phyloP scores from a whole-genome alignment of 2,329 filamentous ascomycete genomes.

The Chaetomiaceae sp. region DNA sequence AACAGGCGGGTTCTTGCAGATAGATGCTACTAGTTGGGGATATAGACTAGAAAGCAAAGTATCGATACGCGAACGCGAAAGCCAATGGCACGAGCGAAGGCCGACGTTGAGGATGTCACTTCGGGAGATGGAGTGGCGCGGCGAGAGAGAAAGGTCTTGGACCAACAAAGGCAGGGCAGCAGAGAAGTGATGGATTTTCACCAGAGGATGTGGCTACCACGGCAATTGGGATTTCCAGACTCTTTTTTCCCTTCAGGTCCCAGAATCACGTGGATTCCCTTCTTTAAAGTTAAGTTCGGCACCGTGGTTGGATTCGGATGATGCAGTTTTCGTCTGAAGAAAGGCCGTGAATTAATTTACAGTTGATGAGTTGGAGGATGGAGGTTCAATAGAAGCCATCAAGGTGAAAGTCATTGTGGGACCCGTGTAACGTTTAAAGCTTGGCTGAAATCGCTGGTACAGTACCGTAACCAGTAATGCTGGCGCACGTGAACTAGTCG shows the following conservation, averaged over 20 bases:
- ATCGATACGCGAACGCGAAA: background rate
- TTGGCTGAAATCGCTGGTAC: too few species aligned
- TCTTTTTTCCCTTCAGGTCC: background rate
- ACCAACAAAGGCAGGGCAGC: background rate
- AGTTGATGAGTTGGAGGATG: background rate
- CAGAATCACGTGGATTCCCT: conserved; percentile 1
- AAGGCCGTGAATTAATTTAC: too few species aligned
- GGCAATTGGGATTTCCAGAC: conserved; percentile 9
- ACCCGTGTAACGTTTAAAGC: too few species aligned
- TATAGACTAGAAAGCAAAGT: background rate
- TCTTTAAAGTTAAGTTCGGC: background rate
- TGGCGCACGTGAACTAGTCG: too few species aligned
- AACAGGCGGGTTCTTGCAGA: background rate
- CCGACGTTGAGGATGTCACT: conserved; percentile 6
- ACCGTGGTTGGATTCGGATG: background rate
- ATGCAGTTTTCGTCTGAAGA: background rate
- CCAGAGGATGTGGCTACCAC: conserved; percentile 9
- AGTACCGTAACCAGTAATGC: too few species aligned
- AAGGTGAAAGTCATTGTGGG: too few species aligned
- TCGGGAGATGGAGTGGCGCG: background rate
- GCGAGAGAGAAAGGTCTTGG: background rate
- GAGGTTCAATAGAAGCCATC: too few species aligned
- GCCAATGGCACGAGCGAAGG: background rate
- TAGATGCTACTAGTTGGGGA: conserved; percentile 3
- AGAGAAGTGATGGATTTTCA: conserved; percentile 8